phyloP scores from a whole-genome alignment of 2,329 filamentous ascomycete species.

The Saccharata proteae region DNA sequence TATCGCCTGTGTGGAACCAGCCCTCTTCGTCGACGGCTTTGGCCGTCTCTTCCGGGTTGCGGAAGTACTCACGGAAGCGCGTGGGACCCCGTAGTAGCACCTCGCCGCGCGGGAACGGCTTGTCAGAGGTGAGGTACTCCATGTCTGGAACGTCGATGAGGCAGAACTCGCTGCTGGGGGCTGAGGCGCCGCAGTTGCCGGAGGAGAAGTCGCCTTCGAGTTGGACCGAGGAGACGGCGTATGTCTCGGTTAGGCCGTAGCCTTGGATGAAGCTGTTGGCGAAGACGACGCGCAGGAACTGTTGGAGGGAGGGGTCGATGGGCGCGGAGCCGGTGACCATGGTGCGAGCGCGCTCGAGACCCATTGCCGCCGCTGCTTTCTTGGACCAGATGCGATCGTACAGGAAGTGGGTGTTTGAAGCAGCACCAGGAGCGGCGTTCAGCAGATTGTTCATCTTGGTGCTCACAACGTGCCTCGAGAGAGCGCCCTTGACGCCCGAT shows the following conservation, averaged over 20 bases:
- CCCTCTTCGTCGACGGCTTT: slow-evolving; percentile 77
- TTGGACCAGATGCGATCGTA: slow-evolving; percentile 84
- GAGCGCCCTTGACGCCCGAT: slow-evolving; percentile 63
- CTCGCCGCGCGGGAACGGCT: slow-evolving; percentile 82
- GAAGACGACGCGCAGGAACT: slow-evolving; percentile 77
- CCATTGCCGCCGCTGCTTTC: slow-evolving; percentile 74
- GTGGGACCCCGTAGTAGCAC: slow-evolving; percentile 70
- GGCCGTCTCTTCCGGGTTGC: slow-evolving; percentile 74
- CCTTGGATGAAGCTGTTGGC: slow-evolving; percentile 72
- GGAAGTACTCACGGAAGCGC: slow-evolving; percentile 79
- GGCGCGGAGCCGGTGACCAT: slow-evolving; percentile 87
- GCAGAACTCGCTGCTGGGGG: slow-evolving; percentile 59
- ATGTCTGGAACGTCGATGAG: slow-evolving; percentile 83
- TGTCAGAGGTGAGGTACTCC: slow-evolving; percentile 81
- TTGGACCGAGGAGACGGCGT: slow-evolving; percentile 65
- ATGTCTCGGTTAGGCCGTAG: slow-evolving; percentile 90
- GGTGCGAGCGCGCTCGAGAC: slow-evolving; percentile 57
- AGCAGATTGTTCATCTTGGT: slow-evolving; percentile 72
- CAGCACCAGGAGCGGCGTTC: slow-evolving; percentile 50
- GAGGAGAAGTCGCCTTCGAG: slow-evolving; percentile 55
- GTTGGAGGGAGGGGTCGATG: slow-evolving; percentile 75
- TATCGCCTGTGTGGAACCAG: slow-evolving; percentile 96
- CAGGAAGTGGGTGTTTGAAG: slow-evolving; percentile 59
- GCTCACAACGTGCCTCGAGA: slow-evolving; percentile 68
- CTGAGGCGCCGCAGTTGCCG: slow-evolving; percentile 71